Evolutionary conservation across 1,284 basidiomycete species (phyloP).

Genomic region (Tilletia indica): DNA sequence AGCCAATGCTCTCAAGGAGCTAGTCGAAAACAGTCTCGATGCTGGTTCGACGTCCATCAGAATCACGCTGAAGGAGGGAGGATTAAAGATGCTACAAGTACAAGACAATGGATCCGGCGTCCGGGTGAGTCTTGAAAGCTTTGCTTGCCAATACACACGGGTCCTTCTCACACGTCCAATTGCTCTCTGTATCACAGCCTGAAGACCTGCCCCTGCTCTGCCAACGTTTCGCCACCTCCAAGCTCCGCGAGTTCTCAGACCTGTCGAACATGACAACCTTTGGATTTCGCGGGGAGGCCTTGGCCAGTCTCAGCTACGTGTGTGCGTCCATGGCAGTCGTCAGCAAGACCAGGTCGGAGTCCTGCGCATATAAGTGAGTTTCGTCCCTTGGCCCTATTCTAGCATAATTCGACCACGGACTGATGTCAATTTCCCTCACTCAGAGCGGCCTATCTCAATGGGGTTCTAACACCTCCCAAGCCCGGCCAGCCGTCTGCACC

Average conservation of each 20-base stretch:
- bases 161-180: neutral
- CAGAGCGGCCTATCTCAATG: slow-evolving; percentile 45
- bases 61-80: slow-evolving; percentile 89
- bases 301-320: slow-evolving; percentile 94
- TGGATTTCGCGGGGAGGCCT: slow-evolving; percentile 94
- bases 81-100: slow-evolving; percentile 90
- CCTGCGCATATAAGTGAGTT: slow-evolving; percentile 43
- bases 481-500: slow-evolving; percentile 59
- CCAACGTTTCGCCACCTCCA: slow-evolving; percentile 93
- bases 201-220: slow-evolving; percentile 84
- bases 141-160: neutral
- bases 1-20: slow-evolving; percentile 91
- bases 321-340: slow-evolving; percentile 76
- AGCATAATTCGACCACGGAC: neutral
- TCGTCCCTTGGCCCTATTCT: neutral
- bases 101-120: slow-evolving; percentile 96
- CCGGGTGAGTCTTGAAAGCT: slow-evolving; percentile 62
- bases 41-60: slow-evolving; percentile 84
- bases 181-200: slow-evolving; percentile 47
- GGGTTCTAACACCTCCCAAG: slow-evolving; percentile 36
- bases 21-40: slow-evolving; percentile 91
- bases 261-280: slow-evolving; percentile 82
- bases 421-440: neutral
- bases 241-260: slow-evolving; percentile 82
- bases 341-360: slow-evolving; percentile 65